Conservation (phyloP, 495 filamentous ascomycete genomes). For the Xylaria scruposa region DNA sequence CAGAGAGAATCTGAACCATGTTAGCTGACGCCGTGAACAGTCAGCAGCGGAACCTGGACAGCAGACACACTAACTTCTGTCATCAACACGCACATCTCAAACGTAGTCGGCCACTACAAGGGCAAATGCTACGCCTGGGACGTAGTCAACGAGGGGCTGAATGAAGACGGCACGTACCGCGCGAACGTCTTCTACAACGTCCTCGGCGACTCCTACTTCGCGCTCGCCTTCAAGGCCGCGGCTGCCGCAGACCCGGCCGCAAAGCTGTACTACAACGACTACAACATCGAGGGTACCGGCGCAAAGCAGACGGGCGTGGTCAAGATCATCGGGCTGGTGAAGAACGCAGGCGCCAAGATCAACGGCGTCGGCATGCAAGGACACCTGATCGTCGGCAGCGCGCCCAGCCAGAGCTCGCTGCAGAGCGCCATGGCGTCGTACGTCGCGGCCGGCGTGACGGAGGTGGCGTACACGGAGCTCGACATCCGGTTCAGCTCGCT, state of each 20-base stretch:
- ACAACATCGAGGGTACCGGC: slow-evolving; percentile 68
- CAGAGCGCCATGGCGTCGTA: slow-evolving; percentile 57
- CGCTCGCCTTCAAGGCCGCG: slow-evolving; percentile 61
- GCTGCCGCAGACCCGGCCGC: slow-evolving; percentile 60
- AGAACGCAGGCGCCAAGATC: slow-evolving; percentile 54
- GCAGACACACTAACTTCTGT: slow-evolving; percentile 58
- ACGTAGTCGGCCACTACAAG: slow-evolving; percentile 57
- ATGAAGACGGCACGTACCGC: slow-evolving; percentile 70
- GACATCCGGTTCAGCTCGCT: slow-evolving; percentile 55
- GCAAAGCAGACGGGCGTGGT: slow-evolving; percentile 58
- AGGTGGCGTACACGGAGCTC: slow-evolving; percentile 68
- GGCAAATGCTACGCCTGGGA: slow-evolving; percentile 58
- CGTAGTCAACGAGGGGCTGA: slow-evolving; percentile 74
- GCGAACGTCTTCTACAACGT: slow-evolving; percentile 61
- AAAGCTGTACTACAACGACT: slow-evolving; percentile 75
- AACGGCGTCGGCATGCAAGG: slow-evolving; percentile 71
- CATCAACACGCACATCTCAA: slow-evolving; percentile 59
- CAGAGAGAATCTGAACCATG: background rate
- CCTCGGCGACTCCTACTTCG: slow-evolving; percentile 63
- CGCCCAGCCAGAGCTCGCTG: slow-evolving; percentile 55
- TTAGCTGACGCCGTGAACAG: slow-evolving; percentile 3
- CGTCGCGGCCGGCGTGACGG: slow-evolving; percentile 54
- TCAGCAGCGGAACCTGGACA: slow-evolving; percentile 57
- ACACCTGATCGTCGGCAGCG: slow-evolving; percentile 64
- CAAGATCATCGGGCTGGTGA: slow-evolving; percentile 52